A percentile compares a stretch with the other conserved stretches of the same genome.
These are phyloP conservation scores for Ganoderma resinaceum DNA, from an alignment of 1,284 basidiomycete species.

Conservation along the genomic window DNA sequence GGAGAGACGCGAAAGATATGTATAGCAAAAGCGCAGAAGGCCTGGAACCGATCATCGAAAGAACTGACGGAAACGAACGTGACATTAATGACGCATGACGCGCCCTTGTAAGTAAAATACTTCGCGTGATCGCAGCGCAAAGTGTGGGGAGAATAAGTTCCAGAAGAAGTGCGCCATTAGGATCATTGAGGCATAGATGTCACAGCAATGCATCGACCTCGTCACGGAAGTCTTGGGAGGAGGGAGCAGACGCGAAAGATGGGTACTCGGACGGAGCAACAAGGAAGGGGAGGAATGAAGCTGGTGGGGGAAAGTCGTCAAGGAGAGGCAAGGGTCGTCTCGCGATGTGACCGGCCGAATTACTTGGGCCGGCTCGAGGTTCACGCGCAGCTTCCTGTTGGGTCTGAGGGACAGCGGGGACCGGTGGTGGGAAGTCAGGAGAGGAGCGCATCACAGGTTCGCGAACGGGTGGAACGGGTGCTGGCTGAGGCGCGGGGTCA, in stretches of 20 bases:
- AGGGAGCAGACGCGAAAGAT: constrained; percentile 21
- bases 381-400: neutral
- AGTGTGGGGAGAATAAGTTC: neutral
- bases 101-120: neutral
- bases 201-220: constrained; percentile 38
- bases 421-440: constrained; percentile 18
- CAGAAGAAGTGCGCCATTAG: neutral
- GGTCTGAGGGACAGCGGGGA: neutral
- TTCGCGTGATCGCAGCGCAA: neutral
- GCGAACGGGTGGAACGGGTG: constrained; percentile 10
- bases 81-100: neutral
- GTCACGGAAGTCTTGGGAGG: constrained; percentile 37
- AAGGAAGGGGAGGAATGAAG: neutral
- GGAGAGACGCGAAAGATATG: neutral
- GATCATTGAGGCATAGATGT: neutral
- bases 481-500: neutral
- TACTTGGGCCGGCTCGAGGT: neutral
- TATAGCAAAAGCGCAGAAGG: neutral
- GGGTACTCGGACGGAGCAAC: neutral
- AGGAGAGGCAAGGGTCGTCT: constrained; percentile 15
- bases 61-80: neutral
- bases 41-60: neutral
- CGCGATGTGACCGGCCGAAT: neutral
- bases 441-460: constrained; percentile 17
- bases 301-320: constrained; percentile 10